Evolutionary conservation across 75 land plant species (phyloP).

Genomic region (Picea glauca): DNA sequence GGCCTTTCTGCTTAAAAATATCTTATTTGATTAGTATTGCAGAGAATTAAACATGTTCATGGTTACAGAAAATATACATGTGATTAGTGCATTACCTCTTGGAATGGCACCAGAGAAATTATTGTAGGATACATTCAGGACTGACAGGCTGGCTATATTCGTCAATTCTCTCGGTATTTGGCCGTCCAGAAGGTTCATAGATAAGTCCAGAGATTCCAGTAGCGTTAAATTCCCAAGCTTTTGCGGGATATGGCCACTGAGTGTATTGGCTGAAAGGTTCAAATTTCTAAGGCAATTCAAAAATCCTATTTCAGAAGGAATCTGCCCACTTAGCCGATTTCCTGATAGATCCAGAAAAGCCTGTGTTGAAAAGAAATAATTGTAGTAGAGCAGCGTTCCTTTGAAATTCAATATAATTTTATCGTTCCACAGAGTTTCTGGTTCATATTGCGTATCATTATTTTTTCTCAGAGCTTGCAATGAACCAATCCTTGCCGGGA

Average conservation of each 20-base stretch:
- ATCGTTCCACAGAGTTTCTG: too few species aligned
- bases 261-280: slow-evolving; percentile 8
- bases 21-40: too few species aligned
- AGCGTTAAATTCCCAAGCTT: background rate
- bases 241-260: slow-evolving; percentile 1
- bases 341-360: background rate
- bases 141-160: background rate
- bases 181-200: slow-evolving; percentile 14
- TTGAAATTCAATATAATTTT: too few species aligned
- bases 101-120: slow-evolving; percentile 11
- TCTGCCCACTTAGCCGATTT: slow-evolving; percentile 4
- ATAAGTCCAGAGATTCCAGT: slow-evolving; percentile 3
- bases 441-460: too few species aligned
- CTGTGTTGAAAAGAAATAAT: too few species aligned
- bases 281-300: background rate
- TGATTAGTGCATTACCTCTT: background rate
- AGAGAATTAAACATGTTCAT: too few species aligned
- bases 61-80: too few species aligned
- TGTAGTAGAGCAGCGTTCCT: too few species aligned
- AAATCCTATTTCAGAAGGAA: slow-evolving; percentile 7
- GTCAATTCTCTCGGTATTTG: background rate
- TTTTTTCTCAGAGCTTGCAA: background rate
- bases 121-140: slow-evolving; percentile 10
- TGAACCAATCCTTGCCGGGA: slow-evolving; percentile 37
- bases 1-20: too few species aligned